Evolutionary conservation across 495 filamentous ascomycete species (phyloP), one percentile per base, ranked within the genome.

Genomic region (Parachaetomium inaequale): DNA sequence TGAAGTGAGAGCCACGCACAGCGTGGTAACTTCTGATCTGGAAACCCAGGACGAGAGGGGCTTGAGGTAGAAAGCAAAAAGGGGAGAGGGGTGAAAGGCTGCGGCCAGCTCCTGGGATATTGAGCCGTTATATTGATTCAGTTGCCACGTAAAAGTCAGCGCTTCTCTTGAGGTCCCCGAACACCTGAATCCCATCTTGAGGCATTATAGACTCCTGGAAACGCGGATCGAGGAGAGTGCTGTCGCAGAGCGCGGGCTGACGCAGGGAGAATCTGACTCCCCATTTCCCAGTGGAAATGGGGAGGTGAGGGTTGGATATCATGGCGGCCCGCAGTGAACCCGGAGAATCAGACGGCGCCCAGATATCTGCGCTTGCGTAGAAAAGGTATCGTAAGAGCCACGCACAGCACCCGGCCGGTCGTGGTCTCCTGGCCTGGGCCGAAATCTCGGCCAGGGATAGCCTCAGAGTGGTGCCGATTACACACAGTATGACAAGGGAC

Each of bases 121-220:
- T n/a, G 45, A 12, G 45, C 3, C 36, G 50, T 53, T 53, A 53
- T 53, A 53, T 34, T 19, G n/a, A n/a, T n/a, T n/a, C n/a, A n/a
- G 50, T 14, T 36, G 21, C 14, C 36, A 25, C 2, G 53, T n/a
- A 4, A n/a, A 10, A 31, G 4, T 36, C 12, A 15, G n/a, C 1
- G 6, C 36, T 17, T 28, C n/a, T 23, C 40, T 21, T 15, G 23
- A 28, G 21, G 36, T n/a, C 14, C 0, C n/a, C 42, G 11, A n/a
- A 17, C 14, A 42, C 34, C 11, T 4, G 21, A 38, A 52, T 34
- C 21, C n/a, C 19, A 25, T 42, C 34, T 40, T n/a, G 2, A 12
- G 21, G 34, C 12, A 36, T 25, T 6, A 11, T n/a, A 5, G n/a
- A 15, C 14, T 17, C 12, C 36, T 42, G 34, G 23, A 55, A 55